Evolutionary conservation across 2,329 filamentous ascomycete species (phyloP), one percentile per base, ranked within the genome.

Genomic region (Paracoccidioides brasiliensis): DNA sequence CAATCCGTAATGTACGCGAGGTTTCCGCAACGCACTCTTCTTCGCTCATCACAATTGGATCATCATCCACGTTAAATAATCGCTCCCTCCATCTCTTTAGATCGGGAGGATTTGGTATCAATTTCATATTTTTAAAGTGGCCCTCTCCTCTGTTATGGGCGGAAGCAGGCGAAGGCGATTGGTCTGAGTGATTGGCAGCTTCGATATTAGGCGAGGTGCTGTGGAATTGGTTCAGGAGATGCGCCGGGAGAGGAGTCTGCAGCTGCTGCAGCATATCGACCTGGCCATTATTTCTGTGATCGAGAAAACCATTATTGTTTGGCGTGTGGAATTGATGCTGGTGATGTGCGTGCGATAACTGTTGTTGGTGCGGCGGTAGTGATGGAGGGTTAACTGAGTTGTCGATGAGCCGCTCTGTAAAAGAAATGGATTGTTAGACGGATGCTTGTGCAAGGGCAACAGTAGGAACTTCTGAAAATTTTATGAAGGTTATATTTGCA

Each of bases 31-130:
- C 78, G 60, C 78, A 88, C 83, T 90, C 79, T 59, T 89, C 84
- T 67, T 89, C 81, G 35, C 80, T 88, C 62, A 91, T 70, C 10
- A 83, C 79, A 57, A 90, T 85, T 48, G 78, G 80, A 46, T 86
- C 82, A 62, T 88, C 81, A n/a, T 22, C 22, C 22, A 89, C 83
- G 64, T 86, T 78, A 68, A 90, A 91, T 48, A 90, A 72, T 64
- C 77, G 83, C 62, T 85, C 76, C 53, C 87, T 76, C 87, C 87
- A 91, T 58, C 75, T 73, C 10, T 80, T 74, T 51, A 90, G 74
- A 61, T 85, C 76, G 2, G 85, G 85, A 42, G 86, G 86, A 63
- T 86, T 74, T 7, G 81, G 68, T 9, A 88, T 76, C 60, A 85
- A 73, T 64, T 76, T 83, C 63, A 74, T 62, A 41, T 67, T 67